These are phyloP conservation scores for Letharia lupina DNA, from an alignment of 495 filamentous ascomycete genomes.

Conservation along the genomic window DNA sequence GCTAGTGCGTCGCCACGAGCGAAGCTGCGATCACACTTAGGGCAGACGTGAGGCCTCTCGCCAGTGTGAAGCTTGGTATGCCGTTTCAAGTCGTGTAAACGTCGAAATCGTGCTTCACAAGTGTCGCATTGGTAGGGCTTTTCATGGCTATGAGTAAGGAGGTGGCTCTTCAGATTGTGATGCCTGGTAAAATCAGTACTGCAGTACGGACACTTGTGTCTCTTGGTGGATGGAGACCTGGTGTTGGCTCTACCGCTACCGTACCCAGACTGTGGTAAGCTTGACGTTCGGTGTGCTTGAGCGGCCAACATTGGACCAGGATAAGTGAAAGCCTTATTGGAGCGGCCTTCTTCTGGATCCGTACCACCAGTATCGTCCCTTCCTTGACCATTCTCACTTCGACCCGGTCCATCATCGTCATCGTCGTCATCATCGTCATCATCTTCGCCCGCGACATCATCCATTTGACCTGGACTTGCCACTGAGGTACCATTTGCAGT, in stretches of 20 bases:
- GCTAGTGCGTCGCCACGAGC: conserved; percentile 92
- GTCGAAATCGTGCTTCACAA: conserved; percentile 81
- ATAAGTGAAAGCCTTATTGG: conserved; percentile 47
- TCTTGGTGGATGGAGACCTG: conserved; percentile 70
- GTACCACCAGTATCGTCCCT: conserved; percentile 20
- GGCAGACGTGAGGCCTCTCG: conserved; percentile 88
- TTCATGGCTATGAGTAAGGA: conserved; percentile 96
- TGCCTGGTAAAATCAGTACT: conserved; percentile 93
- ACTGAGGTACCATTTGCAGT: conserved; percentile 24
- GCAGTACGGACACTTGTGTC: conserved; percentile 94
- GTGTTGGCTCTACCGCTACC: conserved; percentile 50
- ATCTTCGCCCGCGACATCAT: conserved; percentile 19
- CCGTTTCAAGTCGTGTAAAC: conserved; percentile 90
- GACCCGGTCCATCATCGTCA: conserved; percentile 12
- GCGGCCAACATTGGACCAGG: conserved; percentile 39
- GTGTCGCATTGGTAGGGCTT: conserved; percentile 90
- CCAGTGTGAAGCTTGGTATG: conserved; percentile 96
- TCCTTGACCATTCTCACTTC: neutral
- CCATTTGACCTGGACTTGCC: conserved; percentile 28
- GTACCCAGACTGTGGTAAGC: conserved; percentile 61
- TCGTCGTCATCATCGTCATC: conserved; percentile 12
- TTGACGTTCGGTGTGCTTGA: conserved; percentile 47
- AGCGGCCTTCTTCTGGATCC: conserved; percentile 38
- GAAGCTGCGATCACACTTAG: conserved; percentile 88
- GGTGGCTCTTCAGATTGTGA: conserved; percentile 97